Conservation (phyloP, 257 asterid species). For the Solanum corneliomulleri region DNA sequence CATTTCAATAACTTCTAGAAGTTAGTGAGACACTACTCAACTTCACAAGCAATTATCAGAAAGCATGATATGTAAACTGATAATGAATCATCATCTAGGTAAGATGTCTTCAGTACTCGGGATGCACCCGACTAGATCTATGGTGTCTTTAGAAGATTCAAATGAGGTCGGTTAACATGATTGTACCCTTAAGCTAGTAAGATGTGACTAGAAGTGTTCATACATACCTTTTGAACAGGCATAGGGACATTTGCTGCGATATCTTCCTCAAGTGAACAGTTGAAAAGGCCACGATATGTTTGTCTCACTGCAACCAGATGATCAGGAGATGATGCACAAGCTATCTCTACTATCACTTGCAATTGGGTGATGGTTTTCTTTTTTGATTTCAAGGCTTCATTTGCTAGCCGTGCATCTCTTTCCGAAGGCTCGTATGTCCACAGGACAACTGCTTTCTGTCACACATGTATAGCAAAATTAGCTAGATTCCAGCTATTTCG, state of each 20-base stretch:
- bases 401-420: conserved; percentile 72
- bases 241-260: conserved; percentile 37
- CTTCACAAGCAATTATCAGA: background rate
- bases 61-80: background rate
- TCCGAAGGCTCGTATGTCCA: conserved; percentile 71
- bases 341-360: conserved; percentile 73
- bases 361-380: conserved; percentile 29
- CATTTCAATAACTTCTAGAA: background rate
- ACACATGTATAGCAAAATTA: background rate
- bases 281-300: conserved; percentile 47
- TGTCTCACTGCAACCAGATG: conserved; percentile 62
- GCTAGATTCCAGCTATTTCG: background rate
- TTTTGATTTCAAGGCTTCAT: conserved; percentile 46
- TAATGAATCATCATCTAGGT: background rate
- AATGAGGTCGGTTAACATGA: background rate
- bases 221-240: conserved; percentile 55
- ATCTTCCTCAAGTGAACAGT: conserved; percentile 67
- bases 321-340: conserved; percentile 62
- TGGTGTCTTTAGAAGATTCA: background rate
- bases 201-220: background rate
- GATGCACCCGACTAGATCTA: background rate
- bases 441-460: conserved; percentile 57
- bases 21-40: background rate
- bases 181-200: background rate
- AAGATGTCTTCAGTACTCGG: background rate